Evolutionary conservation across 169 alveolate species (phyloP).

Genomic region (Blepharisma undulans): DNA sequence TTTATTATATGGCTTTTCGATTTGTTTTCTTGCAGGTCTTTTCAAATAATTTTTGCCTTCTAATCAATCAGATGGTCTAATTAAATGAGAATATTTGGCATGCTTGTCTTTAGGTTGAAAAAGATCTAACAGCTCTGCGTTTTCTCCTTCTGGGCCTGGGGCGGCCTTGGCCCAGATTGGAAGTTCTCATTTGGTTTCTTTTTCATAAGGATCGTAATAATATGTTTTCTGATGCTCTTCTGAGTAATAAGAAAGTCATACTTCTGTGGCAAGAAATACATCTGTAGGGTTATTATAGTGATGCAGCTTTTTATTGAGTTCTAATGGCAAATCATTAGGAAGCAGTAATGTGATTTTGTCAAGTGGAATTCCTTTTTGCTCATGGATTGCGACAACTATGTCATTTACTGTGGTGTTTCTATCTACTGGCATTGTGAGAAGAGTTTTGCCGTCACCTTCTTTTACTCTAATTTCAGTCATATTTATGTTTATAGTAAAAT

Average conservation of each 20-base stretch:
- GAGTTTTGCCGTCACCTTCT: constrained; percentile 24
- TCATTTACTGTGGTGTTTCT: not conserved
- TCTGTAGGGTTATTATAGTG: constrained; percentile 29
- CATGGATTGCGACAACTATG: not conserved
- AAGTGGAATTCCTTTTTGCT: not conserved
- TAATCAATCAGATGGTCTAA: constrained; percentile 40
- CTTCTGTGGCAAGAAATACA: constrained; percentile 7
- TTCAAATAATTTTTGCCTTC: constrained; percentile 60
- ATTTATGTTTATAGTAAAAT: not conserved
- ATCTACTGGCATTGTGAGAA: not conserved
- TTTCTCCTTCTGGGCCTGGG: constrained; percentile 43
- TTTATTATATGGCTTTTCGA: constrained; percentile 70
- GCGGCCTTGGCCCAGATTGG: constrained; percentile 61
- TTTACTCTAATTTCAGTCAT: not conserved
- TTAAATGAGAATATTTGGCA: constrained; percentile 28
- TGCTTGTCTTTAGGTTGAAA: constrained; percentile 45
- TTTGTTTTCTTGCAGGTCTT: constrained; percentile 87
- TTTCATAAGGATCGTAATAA: constrained; percentile 79
- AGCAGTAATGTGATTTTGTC: constrained; percentile 24
- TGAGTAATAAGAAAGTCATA: not conserved
- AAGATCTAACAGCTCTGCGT: constrained; percentile 35
- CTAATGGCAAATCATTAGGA: constrained; percentile 2
- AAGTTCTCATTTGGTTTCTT: constrained; percentile 81
- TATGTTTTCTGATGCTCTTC: constrained; percentile 61
- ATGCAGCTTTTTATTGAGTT: not conserved